phyloP scores from a whole-genome alignment of 192 early-diverging fungal genomes.

The Mortierella antarctica region DNA sequence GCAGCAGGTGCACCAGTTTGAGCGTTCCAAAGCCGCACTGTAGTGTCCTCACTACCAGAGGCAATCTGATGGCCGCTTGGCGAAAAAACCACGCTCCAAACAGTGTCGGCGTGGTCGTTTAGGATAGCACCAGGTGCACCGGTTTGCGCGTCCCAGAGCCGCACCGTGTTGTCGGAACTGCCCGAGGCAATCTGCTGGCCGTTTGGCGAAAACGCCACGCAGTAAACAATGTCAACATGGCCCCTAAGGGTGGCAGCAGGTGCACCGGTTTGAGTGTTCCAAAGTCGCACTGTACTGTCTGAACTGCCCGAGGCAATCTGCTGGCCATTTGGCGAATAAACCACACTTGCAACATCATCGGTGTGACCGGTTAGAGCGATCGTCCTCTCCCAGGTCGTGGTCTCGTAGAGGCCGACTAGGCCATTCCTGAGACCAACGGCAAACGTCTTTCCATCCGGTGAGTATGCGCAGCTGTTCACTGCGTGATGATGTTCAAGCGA shows the following conservation, averaged over 20 bases:
- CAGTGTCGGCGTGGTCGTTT: neutral
- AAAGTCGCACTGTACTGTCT: neutral
- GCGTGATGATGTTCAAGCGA: neutral
- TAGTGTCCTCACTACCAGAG: neutral
- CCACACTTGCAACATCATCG: neutral
- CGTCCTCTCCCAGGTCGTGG: neutral
- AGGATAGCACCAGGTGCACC: neutral
- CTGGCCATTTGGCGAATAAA: slow-evolving; percentile 1
- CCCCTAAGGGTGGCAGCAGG: neutral
- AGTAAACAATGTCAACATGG: neutral
- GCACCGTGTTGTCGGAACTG: neutral
- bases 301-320: slow-evolving; percentile 2
- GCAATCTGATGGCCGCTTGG: slow-evolving; percentile 2
- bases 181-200: neutral
- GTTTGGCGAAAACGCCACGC: slow-evolving; percentile 1
- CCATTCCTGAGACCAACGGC: slow-evolving; percentile 1
- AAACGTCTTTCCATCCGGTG: slow-evolving; percentile 1
- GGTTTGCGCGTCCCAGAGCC: neutral
- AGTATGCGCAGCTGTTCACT: neutral
- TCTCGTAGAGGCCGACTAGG: neutral
- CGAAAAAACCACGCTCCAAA: neutral
- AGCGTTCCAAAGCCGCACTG: neutral
- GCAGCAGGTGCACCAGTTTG: neutral
- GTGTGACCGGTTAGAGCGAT: neutral
- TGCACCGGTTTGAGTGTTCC: slow-evolving; percentile 5